Evolutionary conservation across 345 rosid species (phyloP).

Genomic region (Mangifera indica): DNA sequence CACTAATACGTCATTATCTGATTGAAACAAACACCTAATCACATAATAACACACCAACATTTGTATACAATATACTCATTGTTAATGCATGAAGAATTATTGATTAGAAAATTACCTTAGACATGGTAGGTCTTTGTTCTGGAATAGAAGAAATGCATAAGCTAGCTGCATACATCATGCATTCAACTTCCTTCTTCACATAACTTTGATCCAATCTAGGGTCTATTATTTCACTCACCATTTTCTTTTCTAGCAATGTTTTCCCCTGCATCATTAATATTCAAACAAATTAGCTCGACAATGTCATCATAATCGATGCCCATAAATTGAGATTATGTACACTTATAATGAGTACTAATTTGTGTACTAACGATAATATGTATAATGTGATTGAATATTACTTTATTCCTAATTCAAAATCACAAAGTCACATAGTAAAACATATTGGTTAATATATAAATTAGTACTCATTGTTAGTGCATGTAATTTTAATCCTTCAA

Average conservation of each 20-base stretch:
- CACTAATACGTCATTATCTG: too few relatives aligned
- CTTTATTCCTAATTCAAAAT: too few relatives aligned
- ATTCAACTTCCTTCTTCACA: slow-evolving; percentile 30
- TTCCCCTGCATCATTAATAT: slow-evolving; percentile 29
- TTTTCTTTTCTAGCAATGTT: slow-evolving; percentile 29
- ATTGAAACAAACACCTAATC: too few relatives aligned
- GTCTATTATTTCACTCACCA: slow-evolving; percentile 32
- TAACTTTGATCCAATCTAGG: slow-evolving; percentile 27
- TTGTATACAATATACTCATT: not conserved
- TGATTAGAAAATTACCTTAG: slow-evolving; percentile 26
- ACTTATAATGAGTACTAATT: too few relatives aligned
- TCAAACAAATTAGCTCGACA: not conserved
- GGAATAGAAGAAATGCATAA: slow-evolving; percentile 35
- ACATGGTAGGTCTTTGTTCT: slow-evolving; percentile 41
- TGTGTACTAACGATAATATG: too few relatives aligned
- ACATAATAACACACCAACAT: too few relatives aligned
- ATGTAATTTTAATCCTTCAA: too few relatives aligned
- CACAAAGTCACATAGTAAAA: too few relatives aligned
- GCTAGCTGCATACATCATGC: slow-evolving; percentile 40
- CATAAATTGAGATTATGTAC: not conserved
- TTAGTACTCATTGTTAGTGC: too few relatives aligned
- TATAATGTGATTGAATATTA: too few relatives aligned
- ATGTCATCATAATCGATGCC: not conserved
- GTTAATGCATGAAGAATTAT: not conserved
- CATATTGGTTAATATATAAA: too few relatives aligned